A percentile compares a stretch with the other conserved stretches of the same genome.
These are phyloP conservation scores for Euclidium syriacum DNA, from an alignment of 345 rosid species.

Conservation along the genomic window DNA sequence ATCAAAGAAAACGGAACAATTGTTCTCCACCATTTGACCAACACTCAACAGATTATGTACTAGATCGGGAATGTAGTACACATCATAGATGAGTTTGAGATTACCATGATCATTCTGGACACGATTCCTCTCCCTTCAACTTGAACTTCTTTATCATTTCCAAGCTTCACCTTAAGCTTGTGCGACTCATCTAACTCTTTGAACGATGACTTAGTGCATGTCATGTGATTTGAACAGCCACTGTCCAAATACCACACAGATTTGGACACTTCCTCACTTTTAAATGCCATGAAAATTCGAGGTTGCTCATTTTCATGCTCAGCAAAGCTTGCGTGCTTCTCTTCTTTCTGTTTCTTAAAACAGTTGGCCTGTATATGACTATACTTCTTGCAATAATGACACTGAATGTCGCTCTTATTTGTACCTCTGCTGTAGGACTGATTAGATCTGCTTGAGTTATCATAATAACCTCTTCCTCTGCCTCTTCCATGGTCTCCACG, in stretches of 20 bases:
- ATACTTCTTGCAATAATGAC: not conserved
- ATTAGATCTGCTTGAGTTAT: not conserved
- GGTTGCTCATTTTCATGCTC: not conserved
- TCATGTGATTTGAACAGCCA: conserved; percentile 2
- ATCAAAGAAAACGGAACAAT: not conserved
- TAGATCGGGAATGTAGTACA: not conserved
- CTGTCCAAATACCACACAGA: not conserved
- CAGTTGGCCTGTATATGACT: not conserved
- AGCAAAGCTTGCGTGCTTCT: not conserved
- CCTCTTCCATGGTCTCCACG: not conserved
- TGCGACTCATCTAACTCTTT: conserved; percentile 1
- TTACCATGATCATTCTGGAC: not conserved
- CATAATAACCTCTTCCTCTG: too few species aligned
- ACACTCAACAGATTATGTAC: not conserved
- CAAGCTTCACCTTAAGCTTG: conserved; percentile 1
- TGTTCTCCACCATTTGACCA: not conserved
- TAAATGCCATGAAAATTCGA: not conserved
- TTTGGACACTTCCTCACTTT: not conserved
- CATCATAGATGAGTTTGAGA: not conserved
- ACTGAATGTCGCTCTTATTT: not conserved
- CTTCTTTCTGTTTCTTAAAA: not conserved
- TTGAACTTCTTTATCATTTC: not conserved
- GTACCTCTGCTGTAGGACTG: not conserved
- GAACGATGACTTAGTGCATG: not conserved
- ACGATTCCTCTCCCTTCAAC: not conserved